Percentiles rank a stretch among this genome's conserved stretches.
Conservation (phyloP, 331 rosid genomes). For the Erythrophleum ivorense region DNA sequence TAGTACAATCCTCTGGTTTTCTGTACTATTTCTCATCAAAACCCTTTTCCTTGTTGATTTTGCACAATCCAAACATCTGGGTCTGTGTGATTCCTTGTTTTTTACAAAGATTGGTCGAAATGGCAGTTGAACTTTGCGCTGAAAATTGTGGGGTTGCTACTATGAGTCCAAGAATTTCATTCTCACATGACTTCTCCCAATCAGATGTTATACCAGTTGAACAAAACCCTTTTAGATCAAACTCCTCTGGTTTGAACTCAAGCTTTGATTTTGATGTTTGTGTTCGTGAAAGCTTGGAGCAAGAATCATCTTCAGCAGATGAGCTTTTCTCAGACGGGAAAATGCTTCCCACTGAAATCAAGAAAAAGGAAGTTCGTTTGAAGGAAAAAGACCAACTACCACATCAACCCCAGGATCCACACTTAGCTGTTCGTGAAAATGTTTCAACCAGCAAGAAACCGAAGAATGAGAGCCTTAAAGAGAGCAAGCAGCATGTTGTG, state of each 20-base stretch:
- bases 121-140: conserved; percentile 70
- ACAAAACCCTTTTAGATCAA: conserved; percentile 68
- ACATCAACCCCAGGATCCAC: conserved; percentile 41
- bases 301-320: conserved; percentile 81
- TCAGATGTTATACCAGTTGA: conserved; percentile 66
- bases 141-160: conserved; percentile 50
- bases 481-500: conserved; percentile 32
- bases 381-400: conserved; percentile 34
- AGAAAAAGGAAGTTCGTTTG: conserved; percentile 45
- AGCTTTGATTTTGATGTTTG: conserved; percentile 84
- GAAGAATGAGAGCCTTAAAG: conserved; percentile 50
- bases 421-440: conserved; percentile 20
- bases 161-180: conserved; percentile 82
- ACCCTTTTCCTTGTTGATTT: background rate
- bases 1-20: conserved; percentile 30
- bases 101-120: conserved; percentile 28
- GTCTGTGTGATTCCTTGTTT: conserved; percentile 8
- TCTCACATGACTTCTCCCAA: conserved; percentile 78
- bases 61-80: background rate
- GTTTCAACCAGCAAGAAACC: conserved; percentile 19
- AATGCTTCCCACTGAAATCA: conserved; percentile 71
- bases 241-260: conserved; percentile 60
- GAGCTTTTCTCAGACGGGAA: conserved; percentile 87
- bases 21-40: background rate
- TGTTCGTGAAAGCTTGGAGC: conserved; percentile 60